phyloP scores from a whole-genome alignment of 371 early-diverging fungal species.

The Syncephalastrum racemosum region DNA sequence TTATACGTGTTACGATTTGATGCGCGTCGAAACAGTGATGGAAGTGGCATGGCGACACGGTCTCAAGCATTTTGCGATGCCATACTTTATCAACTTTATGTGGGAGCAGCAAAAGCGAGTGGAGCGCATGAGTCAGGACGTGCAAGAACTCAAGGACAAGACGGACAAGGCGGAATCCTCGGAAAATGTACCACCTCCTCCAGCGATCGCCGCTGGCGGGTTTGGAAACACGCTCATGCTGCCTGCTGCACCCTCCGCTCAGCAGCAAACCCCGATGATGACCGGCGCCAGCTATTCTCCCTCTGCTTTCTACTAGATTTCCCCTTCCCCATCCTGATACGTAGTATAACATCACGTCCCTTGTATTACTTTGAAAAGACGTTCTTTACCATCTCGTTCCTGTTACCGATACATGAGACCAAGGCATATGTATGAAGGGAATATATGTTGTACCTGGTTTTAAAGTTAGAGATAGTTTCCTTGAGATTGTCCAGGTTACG shows the following conservation, averaged over 20 bases:
- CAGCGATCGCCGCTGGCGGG: conserved; percentile 34
- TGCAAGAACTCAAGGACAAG: conserved; percentile 24
- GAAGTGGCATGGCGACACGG: conserved; percentile 93
- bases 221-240: conserved; percentile 70
- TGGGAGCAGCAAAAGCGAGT: conserved; percentile 80
- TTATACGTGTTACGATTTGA: conserved; percentile 90
- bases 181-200: conserved; percentile 24
- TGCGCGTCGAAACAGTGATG: conserved; percentile 91
- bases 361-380: conserved; percentile 10
- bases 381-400: conserved; percentile 19
- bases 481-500: conserved; percentile 29
- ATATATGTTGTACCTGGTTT: conserved; percentile 17
- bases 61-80: conserved; percentile 91
- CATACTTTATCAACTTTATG: conserved; percentile 89
- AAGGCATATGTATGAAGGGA: conserved; percentile 8
- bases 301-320: too few relatives aligned
- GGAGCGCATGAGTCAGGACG: conserved; percentile 19
- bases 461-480: conserved; percentile 34
- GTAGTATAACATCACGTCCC: too few relatives aligned
- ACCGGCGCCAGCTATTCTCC: too few relatives aligned
- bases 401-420: neutral
- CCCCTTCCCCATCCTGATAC: too few relatives aligned
- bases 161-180: conserved; percentile 10
- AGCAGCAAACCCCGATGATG: conserved; percentile 39
- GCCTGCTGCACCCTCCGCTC: conserved; percentile 36